Evolutionary conservation across 73 alveolate species (phyloP), one percentile per base, ranked within the genome.

Genomic region (Stentor coeruleus): DNA sequence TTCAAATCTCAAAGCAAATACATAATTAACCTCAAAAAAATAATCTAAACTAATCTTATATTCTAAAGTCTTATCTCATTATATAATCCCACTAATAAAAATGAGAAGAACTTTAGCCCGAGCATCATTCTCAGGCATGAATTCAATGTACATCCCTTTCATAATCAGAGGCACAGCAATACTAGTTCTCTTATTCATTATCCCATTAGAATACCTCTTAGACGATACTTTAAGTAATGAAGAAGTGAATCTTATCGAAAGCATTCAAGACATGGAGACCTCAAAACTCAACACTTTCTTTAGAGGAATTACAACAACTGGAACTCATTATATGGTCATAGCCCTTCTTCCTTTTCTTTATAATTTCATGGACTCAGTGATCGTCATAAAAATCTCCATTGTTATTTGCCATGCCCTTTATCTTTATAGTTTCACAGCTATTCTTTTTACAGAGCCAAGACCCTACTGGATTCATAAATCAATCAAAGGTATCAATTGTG

Each of bases 401-500:
- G 33, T 66, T 20, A 28, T 26, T 28, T 26, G 79, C 33, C 37
- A 20, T 2, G 11, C 39, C 2, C 11, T 66, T 37, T 66, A 66
- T 31, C 15, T 66, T 20, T 1, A 31, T 40, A 66, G 79, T 33
- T 20, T 33, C n/a, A 33, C 33, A 26, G n/a, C 79, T 20, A 20
- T 66, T 1, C 11, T 66, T 1, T 66, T 20, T 33, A 31, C 40
- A 66, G 79, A 66, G 79, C 79, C 79, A 20, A 20, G 79, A 33
- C 79, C 79, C 15, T 66, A 66, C 33, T 66, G 79, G 79, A 33
- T 20, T 26, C 49, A 66, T 33, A 66, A 20, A 0, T 20, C n/a
- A 20, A 33, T 66, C n/a, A 66, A 33, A 66, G 79, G 79, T 14
- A 26, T 66, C 20, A 20, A 20, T 2, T 66, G 79, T 66, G 79